Evolutionary conservation across 257 asterid genomes (phyloP), one percentile per base, ranked within the genome.

Genomic region (Parsonsia alboflavescens): DNA sequence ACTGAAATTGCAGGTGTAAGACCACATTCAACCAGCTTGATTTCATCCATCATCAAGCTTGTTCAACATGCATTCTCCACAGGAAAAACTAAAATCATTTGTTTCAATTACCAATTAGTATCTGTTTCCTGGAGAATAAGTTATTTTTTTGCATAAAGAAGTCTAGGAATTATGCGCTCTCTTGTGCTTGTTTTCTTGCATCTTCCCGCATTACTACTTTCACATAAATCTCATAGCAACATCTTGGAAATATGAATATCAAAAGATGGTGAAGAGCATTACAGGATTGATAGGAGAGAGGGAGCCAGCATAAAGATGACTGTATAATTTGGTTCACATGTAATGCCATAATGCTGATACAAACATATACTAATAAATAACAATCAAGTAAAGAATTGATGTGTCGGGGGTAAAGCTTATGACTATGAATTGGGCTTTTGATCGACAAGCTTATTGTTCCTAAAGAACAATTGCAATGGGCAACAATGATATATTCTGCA

Each of bases 141-240:
- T 6, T 53, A 15, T 16, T 53, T 22, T 54, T 21, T 54, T 24
- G 59, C 24, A 53, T 19, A 19, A 53, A 53, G 8, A 15, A 42
- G 53, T 10, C 12, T 68, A 36, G 70, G 72, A 41, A 7, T 46
- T 73, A 86, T 26, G 85, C 73, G 7, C 82, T 79, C 66, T 75
- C 73, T 59, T 69, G 76, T 49, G 71, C 86, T 46, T 82, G 68
- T 54, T 73, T 72, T 74, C 90, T 80, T 72, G 88, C 80, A 73
- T 84, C 86, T 79, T 86, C 88, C 74, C 84, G 68, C 82, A 72
- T 78, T 10, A 70, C 75, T 64, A 88, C 89, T 79, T 61, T 86
- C 54, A 82, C 89, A 74, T 86, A 86, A 70, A 86, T 85, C 86
- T 86, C 91, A 41, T 86, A 86, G 82, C 89, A 86, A 64, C 91